A percentile compares a stretch with the other conserved stretches of the same genome.
Conservation (phyloP, 140 eudicot genomes). For the Senecio squalidus region DNA sequence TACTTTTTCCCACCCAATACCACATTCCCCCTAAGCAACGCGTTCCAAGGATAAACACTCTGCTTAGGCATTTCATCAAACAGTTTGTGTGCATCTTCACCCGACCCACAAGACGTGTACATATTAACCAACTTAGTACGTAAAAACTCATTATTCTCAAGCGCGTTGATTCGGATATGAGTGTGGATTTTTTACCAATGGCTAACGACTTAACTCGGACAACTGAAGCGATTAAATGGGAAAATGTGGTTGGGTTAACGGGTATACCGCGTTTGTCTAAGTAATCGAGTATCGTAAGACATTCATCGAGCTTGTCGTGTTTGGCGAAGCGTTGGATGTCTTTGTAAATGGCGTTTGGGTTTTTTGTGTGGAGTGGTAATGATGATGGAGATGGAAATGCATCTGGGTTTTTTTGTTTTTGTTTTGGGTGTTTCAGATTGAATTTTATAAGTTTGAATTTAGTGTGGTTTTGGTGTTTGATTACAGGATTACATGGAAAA, state of each 20-base stretch:
- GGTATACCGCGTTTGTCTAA: slow-evolving; percentile 68
- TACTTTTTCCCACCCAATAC: slow-evolving; percentile 53
- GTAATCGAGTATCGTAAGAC: slow-evolving; percentile 62
- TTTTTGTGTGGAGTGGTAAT: slow-evolving; percentile 54
- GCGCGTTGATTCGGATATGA: slow-evolving; percentile 67
- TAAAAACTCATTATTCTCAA: slow-evolving; percentile 60
- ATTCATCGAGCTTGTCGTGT: slow-evolving; percentile 67
- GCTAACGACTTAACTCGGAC: slow-evolving; percentile 43
- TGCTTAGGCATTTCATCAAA: slow-evolving; percentile 50
- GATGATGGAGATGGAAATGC: slow-evolving; percentile 56
- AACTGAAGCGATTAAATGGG: slow-evolving; percentile 54
- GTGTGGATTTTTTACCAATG: slow-evolving; percentile 47
- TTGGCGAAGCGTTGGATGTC: slow-evolving; percentile 62
- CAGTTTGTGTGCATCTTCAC: slow-evolving; percentile 59
- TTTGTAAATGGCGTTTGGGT: slow-evolving; percentile 64
- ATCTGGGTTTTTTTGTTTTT: no score
- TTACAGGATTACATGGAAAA: no score
- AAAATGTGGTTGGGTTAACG: slow-evolving; percentile 68
- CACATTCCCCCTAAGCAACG: slow-evolving; percentile 80
- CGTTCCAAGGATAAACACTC: slow-evolving; percentile 84
- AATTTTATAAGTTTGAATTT: no score
- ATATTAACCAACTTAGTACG: slow-evolving; percentile 59
- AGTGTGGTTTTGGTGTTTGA: no score
- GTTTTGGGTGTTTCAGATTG: no score
- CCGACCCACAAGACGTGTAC: slow-evolving; percentile 63